A percentile compares a stretch with the other conserved stretches of the same genome.
phyloP scores from a whole-genome alignment of 306 rosid genomes.

The Medicago truncatula region MtrunA17r5.0-ANR NC_053048.1:3332501-3333000 shows the following conservation, averaged over 20 bases:
- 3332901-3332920: no score
- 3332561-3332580: slow-evolving; percentile 69
- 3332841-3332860: neutral
- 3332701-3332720: neutral
- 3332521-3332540: slow-evolving; percentile 70
- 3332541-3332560: slow-evolving; percentile 67
- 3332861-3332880: neutral
- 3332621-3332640: slow-evolving; percentile 82
- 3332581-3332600: slow-evolving; percentile 82
- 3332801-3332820: slow-evolving; percentile 3
- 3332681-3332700: slow-evolving; percentile 16
- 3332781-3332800: neutral
- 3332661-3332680: neutral
- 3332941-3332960: no score
- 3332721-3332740: neutral
- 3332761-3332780: neutral
- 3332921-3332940: no score
- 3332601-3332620: slow-evolving; percentile 89
- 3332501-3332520: slow-evolving; percentile 77
- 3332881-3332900: no score
- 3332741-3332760: neutral
- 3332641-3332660: slow-evolving; percentile 64
- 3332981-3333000: no score
- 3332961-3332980: no score
- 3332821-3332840: neutral